A percentile compares a stretch with the other conserved stretches of the same genome.
Evolutionary conservation across 495 filamentous ascomycete species (phyloP).

Genomic region (Penicillium fimorum): DNA sequence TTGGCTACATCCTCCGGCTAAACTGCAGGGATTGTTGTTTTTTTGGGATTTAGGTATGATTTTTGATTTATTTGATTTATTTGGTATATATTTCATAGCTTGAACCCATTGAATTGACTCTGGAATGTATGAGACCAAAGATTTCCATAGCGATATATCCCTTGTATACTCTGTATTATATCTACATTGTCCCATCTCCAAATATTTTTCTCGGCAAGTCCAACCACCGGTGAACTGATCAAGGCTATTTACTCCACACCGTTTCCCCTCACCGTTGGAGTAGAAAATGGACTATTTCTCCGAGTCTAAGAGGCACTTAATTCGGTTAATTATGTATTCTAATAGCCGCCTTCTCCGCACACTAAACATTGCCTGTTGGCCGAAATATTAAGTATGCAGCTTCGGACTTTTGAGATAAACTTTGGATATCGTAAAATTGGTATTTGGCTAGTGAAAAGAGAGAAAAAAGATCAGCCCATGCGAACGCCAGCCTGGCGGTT

Average conservation of each 20-base stretch:
- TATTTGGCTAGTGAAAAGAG: conserved; percentile 11
- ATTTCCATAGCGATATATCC: not conserved
- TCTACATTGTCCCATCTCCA: too few species aligned
- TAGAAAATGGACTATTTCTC: conserved; percentile 15
- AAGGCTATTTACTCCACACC: conserved; percentile 19
- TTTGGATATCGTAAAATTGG: conserved; percentile 8
- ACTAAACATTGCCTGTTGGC: not conserved
- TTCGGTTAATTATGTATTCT: not conserved
- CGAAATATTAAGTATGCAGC: not conserved
- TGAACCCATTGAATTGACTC: too few species aligned
- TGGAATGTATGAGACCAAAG: not conserved
- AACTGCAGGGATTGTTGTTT: not conserved
- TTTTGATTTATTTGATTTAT: not conserved
- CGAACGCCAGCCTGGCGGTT: conserved; percentile 85
- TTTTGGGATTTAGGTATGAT: not conserved
- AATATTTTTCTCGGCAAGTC: conserved; percentile 20
- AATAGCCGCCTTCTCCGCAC: not conserved
- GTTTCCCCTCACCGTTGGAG: conserved; percentile 44
- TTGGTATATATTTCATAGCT: not conserved
- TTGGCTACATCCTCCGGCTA: conserved; percentile 25
- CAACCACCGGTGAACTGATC: conserved; percentile 38
- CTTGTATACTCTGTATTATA: not conserved
- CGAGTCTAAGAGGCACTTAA: not conserved
- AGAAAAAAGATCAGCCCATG: conserved; percentile 53
- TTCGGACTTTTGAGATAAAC: not conserved